Evolutionary conservation across 345 rosid genomes (phyloP), one percentile per base, ranked within the genome.

Genomic region (Gossypium sturtianum): DNA sequence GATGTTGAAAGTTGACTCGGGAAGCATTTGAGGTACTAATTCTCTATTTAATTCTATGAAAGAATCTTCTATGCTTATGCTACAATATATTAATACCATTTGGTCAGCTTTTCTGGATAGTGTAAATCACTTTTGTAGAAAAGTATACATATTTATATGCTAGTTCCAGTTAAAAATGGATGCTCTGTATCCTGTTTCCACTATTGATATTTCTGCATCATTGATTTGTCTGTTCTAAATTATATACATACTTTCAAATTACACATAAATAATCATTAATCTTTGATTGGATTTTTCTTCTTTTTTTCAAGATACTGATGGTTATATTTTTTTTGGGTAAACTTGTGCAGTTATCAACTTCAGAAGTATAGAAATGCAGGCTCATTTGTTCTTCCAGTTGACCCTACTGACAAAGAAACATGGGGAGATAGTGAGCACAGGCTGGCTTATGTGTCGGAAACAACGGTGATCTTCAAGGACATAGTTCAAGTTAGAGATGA

Each of bases 361-460:
- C 99, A 95, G 73, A 95, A 95, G 78, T 95, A 94, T 80, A 89
- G 98, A 70, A 84, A 88, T 48, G 98, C 98, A 2, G 89, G 90
- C 45, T 95, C 99, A 0, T 92, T 86, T 75, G 99, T 95, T 51
- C 94, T 95, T 29, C 99, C 99, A 0, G 94, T 91, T 11, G 96
- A 95, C 65, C 93, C 93, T 3, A 86, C 84, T 0, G 93, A 95
- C 82, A 91, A 83, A 77, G 96, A 92, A 78, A 92, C 99, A 11
- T 92, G 99, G 98, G 99, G 98, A 38, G 99, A 95, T 72, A 92
- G 99, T 72, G 99, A 95, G 67, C 99, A 95, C 56, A 86, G 99
- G 54, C 91, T 95, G 41, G 98, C 99, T 19, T 95, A 92, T 60
- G 94, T 95, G 2, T 91, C 99, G 0, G 98, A 92, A 78, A 95